Base-by-base conservation (phyloP, 257 asterid genomes). In the Petrea volubilis region DNA sequence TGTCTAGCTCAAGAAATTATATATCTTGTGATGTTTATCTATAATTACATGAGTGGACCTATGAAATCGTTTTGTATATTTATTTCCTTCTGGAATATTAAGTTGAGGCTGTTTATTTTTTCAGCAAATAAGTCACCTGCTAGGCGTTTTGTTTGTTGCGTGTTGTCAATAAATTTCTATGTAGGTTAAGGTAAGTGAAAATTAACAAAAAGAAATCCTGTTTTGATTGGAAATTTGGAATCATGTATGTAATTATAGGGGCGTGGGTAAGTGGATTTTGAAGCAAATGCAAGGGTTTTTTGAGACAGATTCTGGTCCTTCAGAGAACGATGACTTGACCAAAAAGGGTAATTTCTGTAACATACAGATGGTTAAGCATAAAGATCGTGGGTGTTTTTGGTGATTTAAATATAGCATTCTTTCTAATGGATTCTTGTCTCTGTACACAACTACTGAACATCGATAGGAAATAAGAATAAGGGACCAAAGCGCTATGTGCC, bases 201-300 rank as follows among this genome's bases (percentile, higher is more conserved):
- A 17, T 29, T 8, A 34, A 53, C 4, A 50, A 53, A 38, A 59
- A 36, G 14, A 55, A 12, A 50, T 7, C 15, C 40, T 50, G 13
- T 31, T 44, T 56, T 23, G 17, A 70, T 67, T 52, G 55, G 13
- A 68, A 46, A 13, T 67, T 67, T 52, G 55, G 13, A 68, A 46
- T 38, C 28, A 38, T 23, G 23, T 61, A 55, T 72, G 65, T 50
- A 14, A 53, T 40, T 80, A 40, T 61, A 94, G 98, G 83, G 98
- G 98, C 27, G 85, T 94, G 9, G 99, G 99, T 34, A 89, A 94
- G 84, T 94, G 97, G 97, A 88, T 88, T 65, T 73, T 94, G 89
- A 91, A 84, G 90, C 88, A 81, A 78, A 81, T 88, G 95, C 85
- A 85, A 86, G 97, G 80, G 14, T 85, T 81, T 77, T 94, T 94